These are phyloP conservation scores for Solanum stenotomum DNA, from an alignment of 257 asterid species.

Conservation along the genomic window DNA sequence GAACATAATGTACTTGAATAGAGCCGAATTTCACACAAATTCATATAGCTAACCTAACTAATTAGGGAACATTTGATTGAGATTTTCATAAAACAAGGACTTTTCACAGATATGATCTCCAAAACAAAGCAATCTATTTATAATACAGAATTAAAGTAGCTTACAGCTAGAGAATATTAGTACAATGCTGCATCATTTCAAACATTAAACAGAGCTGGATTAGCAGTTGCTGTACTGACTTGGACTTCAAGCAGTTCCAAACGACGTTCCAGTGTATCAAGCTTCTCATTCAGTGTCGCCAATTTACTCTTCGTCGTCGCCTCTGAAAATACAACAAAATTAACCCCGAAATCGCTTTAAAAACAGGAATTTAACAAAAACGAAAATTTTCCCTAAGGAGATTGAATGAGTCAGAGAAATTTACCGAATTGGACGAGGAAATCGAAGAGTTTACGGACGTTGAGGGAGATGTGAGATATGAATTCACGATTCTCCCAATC, in stretches of 20 bases:
- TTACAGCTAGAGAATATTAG: not conserved
- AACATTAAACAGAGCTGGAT: slow-evolving; percentile 58
- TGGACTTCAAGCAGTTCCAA: slow-evolving; percentile 79
- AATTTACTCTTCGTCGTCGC: slow-evolving; percentile 73
- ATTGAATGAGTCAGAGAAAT: not conserved
- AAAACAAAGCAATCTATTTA: not conserved
- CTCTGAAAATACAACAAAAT: slow-evolving; percentile 23
- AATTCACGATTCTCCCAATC: slow-evolving; percentile 97
- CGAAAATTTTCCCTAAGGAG: not conserved
- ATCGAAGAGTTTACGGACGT: slow-evolving; percentile 83
- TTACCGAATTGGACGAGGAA: slow-evolving; percentile 85
- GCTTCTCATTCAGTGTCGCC: slow-evolving; percentile 72
- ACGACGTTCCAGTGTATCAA: slow-evolving; percentile 73
- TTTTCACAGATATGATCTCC: not conserved
- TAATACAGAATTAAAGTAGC: not conserved
- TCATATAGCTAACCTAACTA: not conserved
- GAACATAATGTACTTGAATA: not conserved
- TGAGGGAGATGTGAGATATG: slow-evolving; percentile 82
- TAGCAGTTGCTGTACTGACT: slow-evolving; percentile 76
- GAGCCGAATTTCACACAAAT: not conserved
- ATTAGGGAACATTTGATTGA: not conserved
- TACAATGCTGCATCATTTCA: not conserved
- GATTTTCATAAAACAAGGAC: not conserved
- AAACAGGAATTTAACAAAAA: not conserved
- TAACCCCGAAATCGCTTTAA: not conserved